These are phyloP conservation scores for Yamadazyma taylorii DNA, from an alignment of 1,139 yeast genomes.

Conservation along the genomic window DNA sequence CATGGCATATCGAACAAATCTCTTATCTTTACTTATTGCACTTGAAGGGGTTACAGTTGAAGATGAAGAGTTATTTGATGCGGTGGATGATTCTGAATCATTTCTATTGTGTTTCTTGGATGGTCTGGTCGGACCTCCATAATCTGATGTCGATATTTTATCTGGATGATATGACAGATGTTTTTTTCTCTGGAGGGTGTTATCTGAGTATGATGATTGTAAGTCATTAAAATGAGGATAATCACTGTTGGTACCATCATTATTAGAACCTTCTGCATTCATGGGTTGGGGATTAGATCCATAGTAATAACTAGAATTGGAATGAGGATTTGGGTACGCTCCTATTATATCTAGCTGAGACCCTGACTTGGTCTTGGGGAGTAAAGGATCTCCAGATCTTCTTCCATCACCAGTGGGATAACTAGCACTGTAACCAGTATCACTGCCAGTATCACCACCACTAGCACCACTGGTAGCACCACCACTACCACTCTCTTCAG, in stretches of 20 bases:
- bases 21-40: constrained; percentile 34
- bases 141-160: constrained; percentile 9
- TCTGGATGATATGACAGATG: constrained; percentile 2
- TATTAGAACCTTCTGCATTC: too few relatives aligned
- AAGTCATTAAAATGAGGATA: constrained; percentile 5
- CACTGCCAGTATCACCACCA: too few relatives aligned
- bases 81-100: constrained; percentile 38
- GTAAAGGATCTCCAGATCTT: background rate
- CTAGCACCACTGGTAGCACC: too few relatives aligned
- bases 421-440: background rate
- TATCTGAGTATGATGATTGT: constrained; percentile 10
- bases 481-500: background rate
- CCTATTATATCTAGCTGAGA: background rate
- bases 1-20: constrained; percentile 49
- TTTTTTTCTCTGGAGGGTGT: constrained; percentile 4
- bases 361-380: background rate
- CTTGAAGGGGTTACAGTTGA: constrained; percentile 34
- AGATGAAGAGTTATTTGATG: constrained; percentile 31
- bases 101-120: constrained; percentile 31
- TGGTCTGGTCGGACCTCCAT: constrained; percentile 9
- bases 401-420: background rate
- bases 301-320: too few relatives aligned
- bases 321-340: background rate
- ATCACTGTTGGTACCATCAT: too few relatives aligned
- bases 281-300: too few relatives aligned